Conservation (phyloP, 1,284 basidiomycete genomes). For the Tylopilus sp. region DNA sequence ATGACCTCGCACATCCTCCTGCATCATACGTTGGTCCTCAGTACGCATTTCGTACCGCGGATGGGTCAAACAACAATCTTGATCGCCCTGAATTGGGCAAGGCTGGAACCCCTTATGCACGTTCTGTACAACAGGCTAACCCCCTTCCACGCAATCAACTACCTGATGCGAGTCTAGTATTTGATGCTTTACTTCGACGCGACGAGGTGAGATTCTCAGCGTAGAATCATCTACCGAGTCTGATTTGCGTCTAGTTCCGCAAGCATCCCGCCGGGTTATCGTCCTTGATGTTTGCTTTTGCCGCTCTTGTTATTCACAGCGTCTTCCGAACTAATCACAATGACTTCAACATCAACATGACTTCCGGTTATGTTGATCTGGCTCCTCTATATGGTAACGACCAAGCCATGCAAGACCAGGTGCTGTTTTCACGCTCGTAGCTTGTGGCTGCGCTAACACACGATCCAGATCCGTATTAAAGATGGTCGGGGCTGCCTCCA, state of each 20-base stretch:
- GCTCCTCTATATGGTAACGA: slow-evolving; percentile 75
- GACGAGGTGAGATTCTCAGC: slow-evolving; percentile 26
- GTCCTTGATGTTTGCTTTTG: slow-evolving; percentile 77
- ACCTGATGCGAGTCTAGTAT: slow-evolving; percentile 75
- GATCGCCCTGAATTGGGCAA: slow-evolving; percentile 68
- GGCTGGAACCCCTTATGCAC: slow-evolving; percentile 70
- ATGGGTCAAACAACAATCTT: slow-evolving; percentile 74
- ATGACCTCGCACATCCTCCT: slow-evolving; percentile 74
- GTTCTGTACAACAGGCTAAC: slow-evolving; percentile 71
- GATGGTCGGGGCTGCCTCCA: slow-evolving; percentile 64
- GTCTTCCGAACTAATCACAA: slow-evolving; percentile 71
- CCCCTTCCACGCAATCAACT: slow-evolving; percentile 62
- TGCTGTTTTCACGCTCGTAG: slow-evolving; percentile 27
- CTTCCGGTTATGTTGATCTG: slow-evolving; percentile 85
- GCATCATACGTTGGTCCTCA: slow-evolving; percentile 58
- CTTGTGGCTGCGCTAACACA: slow-evolving; percentile 5
- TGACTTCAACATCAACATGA: slow-evolving; percentile 72
- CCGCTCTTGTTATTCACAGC: slow-evolving; percentile 78
- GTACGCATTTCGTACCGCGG: slow-evolving; percentile 65
- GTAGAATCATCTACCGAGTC: neutral
- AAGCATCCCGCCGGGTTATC: slow-evolving; percentile 77
- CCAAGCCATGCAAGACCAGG: slow-evolving; percentile 55
- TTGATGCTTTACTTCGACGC: slow-evolving; percentile 52
- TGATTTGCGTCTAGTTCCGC: slow-evolving; percentile 48
- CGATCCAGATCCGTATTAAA: slow-evolving; percentile 40